A percentile compares a stretch with the other conserved stretches of the same genome.
Evolutionary conservation across 83 land plant species (phyloP).

Genomic region (Picea abies): DNA sequence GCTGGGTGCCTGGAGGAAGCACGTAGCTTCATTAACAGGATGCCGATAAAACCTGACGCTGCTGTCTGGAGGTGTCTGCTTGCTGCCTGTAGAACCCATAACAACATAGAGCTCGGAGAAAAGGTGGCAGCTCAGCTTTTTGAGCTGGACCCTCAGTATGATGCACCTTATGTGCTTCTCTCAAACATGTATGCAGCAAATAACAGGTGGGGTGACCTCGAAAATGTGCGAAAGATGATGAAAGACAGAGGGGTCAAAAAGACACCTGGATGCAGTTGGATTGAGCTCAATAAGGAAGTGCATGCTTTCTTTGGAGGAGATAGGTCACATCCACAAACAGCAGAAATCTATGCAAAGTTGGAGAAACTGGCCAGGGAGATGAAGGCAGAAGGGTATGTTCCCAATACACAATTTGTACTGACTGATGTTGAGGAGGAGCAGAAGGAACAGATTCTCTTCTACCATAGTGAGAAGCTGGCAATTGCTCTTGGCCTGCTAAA

Average conservation of each 20-base stretch:
- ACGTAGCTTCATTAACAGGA: neutral
- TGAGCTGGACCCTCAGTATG: neutral
- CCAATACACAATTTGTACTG: neutral
- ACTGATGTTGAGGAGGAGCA: neutral
- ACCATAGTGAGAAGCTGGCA: slow-evolving; percentile 3
- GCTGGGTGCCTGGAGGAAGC: neutral
- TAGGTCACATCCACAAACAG: neutral
- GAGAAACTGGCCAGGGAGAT: neutral
- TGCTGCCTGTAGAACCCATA: slow-evolving; percentile 1
- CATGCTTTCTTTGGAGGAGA: neutral
- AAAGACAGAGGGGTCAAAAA: neutral
- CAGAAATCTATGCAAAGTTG: neutral
- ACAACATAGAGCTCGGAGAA: neutral
- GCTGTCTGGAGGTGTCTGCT: neutral
- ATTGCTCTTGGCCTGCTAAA: neutral
- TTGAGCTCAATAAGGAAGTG: neutral
- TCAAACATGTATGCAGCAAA: neutral
- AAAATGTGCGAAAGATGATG: neutral
- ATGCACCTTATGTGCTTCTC: neutral
- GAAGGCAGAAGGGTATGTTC: neutral
- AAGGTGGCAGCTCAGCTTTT: neutral
- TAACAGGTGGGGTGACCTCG: neutral
- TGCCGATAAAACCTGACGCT: neutral
- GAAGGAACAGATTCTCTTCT: neutral
- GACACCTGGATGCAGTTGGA: neutral